A percentile compares a stretch with the other conserved stretches of the same genome.
phyloP scores from a whole-genome alignment of 1,284 basidiomycete species.

The Chalciporus sp. region DNA sequence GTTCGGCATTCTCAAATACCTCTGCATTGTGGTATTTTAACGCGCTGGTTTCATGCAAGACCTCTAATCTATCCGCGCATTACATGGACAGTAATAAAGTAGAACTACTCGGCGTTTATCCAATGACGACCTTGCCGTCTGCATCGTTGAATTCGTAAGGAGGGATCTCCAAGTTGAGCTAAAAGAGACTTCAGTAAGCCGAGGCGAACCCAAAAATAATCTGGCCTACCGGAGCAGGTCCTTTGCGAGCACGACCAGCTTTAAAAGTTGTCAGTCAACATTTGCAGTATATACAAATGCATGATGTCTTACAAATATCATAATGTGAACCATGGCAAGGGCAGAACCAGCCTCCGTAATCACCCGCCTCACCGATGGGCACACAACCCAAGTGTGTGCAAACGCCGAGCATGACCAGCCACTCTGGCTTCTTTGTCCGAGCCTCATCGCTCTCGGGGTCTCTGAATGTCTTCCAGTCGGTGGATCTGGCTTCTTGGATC shows the following conservation, averaged over 20 bases:
- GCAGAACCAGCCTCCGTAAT: constrained; percentile 99
- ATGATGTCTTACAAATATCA: constrained; percentile 74
- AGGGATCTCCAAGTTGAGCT: constrained; percentile 95
- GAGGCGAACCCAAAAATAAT: not conserved
- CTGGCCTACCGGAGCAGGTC: constrained; percentile 83
- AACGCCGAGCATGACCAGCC: constrained; percentile 97
- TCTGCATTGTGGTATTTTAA: not conserved
- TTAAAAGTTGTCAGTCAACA: constrained; percentile 14
- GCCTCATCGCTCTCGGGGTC: constrained; percentile 93
- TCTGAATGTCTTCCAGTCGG: constrained; percentile 86
- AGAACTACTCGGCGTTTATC: constrained; percentile 51
- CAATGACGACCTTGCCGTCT: constrained; percentile 89
- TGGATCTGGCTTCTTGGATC: constrained; percentile 89
- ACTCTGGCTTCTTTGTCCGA: constrained; percentile 94
- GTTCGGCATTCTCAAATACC: too few species aligned
- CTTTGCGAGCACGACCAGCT: constrained; percentile 94
- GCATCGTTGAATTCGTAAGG: constrained; percentile 86
- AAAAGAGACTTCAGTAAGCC: constrained; percentile 15
- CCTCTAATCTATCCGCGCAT: constrained; percentile 28
- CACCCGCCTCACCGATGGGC: constrained; percentile 96
- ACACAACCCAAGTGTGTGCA: constrained; percentile 99
- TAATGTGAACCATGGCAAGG: constrained; percentile 99
- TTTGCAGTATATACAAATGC: constrained; percentile 4
- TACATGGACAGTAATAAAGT: constrained; percentile 22
- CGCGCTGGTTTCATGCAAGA: constrained; percentile 5